Conservation (phyloP, 179 eudicot genomes). For the Patellifolia procumbens region DNA sequence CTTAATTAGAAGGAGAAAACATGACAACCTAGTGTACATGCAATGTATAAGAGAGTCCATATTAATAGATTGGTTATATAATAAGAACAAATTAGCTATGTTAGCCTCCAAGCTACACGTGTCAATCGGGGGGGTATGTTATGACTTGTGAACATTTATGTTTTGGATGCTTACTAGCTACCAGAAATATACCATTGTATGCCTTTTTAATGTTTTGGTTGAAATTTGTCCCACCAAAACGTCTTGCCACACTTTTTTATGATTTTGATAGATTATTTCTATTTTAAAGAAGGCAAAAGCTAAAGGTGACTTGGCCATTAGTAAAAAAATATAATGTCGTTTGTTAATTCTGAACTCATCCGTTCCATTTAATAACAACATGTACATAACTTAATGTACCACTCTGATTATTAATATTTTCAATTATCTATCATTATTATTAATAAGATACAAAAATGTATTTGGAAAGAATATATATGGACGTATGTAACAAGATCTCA, state of each 20-base stretch:
- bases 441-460: too few species aligned
- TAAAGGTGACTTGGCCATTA: too few species aligned
- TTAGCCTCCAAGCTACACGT: neutral
- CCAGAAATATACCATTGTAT: constrained; percentile 27
- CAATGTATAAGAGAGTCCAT: constrained; percentile 18
- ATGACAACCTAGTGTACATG: neutral
- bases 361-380: too few species aligned
- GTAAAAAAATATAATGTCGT: too few species aligned
- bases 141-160: neutral
- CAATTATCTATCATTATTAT: too few species aligned
- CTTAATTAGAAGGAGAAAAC: neutral
- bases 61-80: neutral
- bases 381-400: too few species aligned
- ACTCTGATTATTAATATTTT: too few species aligned
- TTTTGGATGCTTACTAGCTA: constrained; percentile 17
- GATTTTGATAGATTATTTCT: neutral
- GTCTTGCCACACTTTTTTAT: too few species aligned
- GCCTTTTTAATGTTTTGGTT: neutral
- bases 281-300: too few species aligned
- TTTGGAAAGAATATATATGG: too few species aligned
- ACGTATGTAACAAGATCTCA: too few species aligned
- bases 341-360: too few species aligned
- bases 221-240: neutral
- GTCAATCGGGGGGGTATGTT: neutral
- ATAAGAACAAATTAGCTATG: neutral